Evolutionary conservation across 129 eudicot species (phyloP).

Genomic region (Scalesia atractyloides): DNA sequence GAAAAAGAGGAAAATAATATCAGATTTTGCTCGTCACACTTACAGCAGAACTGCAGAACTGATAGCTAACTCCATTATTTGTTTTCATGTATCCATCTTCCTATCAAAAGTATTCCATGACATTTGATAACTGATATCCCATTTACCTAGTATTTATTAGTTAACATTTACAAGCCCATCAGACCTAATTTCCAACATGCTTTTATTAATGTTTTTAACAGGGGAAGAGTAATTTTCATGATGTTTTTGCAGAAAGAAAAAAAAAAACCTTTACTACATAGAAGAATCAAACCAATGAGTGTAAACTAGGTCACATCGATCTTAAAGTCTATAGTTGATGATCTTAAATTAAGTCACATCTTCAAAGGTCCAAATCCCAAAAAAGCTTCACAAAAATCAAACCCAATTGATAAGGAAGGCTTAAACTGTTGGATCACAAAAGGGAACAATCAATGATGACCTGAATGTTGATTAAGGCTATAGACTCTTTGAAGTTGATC

Average conservation of each 20-base stretch:
- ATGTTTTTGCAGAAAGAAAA: neutral
- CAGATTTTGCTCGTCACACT: conserved; percentile 7
- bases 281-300: neutral
- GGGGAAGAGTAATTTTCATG: neutral
- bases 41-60: neutral
- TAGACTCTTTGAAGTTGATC: neutral
- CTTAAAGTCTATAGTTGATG: neutral
- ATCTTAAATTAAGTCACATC: neutral
- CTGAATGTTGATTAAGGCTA: neutral
- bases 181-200: neutral
- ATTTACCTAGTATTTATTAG: too few species aligned
- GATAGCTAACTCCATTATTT: neutral
- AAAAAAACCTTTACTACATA: neutral
- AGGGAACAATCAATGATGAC: neutral
- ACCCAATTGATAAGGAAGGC: neutral
- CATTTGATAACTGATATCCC: too few species aligned
- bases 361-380: neutral
- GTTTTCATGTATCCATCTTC: neutral
- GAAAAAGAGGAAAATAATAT: neutral
- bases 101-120: too few species aligned
- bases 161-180: neutral
- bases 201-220: neutral
- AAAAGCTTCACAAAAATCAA: neutral
- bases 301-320: neutral
- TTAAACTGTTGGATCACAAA: neutral